Evolutionary conservation across 805 yeast genomes (phyloP), one percentile per base, ranked within the genome.

Genomic region (Brettanomyces nanus): DNA sequence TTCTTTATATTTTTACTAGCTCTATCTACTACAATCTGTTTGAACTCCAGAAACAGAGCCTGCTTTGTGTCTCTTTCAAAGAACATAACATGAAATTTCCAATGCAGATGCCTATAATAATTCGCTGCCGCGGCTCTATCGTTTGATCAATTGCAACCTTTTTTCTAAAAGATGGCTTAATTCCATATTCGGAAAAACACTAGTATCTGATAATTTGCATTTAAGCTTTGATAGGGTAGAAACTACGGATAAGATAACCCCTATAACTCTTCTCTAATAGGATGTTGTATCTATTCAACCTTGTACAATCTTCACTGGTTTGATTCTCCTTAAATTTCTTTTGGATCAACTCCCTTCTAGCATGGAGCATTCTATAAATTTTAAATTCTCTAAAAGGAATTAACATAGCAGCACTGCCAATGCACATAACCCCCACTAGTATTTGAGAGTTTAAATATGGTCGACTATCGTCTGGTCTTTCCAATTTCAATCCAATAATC

Each of bases 401-500:
- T 26, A 77, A 41, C 3, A 69, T 4, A 5, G 66, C 44, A 0
- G 71, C 68, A 13, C 57, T 57, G n/a, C 68, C 52, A 40, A 69
- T 69, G 36, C 71, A 58, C 19, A 65, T 47, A 22, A 53, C 35
- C 3, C 80, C 81, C 7, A 75, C 72, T 49, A 75, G 75, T 2
- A 77, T 65, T 49, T 79, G 85, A 11, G 80, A 68, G 47, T 77
- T 69, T 18, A 73, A 54, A 45, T 68, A 81, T 2, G 85, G 84
- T 34, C 44, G 45, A 11, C 27, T 20, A 11, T 14, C 17, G 11
- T 48, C 41, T 14, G 51, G 58, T 42, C 49, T 42, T 44, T 35
- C 40, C 23, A 61, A 36, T 21, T 48, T 46, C 19, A n/a, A n/a
- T n/a, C n/a, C n/a, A n/a, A n/a, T n/a, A n/a, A n/a, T n/a, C n/a